Conservation (phyloP, 306 rosid species). For the Ammopiptanthus mongolicus region DNA sequence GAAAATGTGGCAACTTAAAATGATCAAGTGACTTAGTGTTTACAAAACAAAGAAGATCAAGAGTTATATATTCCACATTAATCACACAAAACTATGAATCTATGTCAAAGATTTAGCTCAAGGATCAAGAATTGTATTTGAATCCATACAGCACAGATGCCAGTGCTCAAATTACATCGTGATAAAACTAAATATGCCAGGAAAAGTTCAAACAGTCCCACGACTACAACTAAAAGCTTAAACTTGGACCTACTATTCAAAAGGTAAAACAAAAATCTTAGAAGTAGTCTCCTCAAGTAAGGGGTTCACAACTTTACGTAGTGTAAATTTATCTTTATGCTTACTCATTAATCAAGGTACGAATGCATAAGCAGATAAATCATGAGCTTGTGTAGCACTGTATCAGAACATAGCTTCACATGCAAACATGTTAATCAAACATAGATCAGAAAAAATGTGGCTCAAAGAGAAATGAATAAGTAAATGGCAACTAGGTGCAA, state of each 20-base stretch:
- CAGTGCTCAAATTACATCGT: not conserved
- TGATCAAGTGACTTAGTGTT: not conserved
- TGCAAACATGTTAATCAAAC: not conserved
- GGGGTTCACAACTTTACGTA: not conserved
- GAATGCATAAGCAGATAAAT: slow-evolving; percentile 5
- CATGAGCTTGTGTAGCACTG: not conserved
- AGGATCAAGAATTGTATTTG: not conserved
- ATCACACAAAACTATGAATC: not conserved
- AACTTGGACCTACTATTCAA: not conserved
- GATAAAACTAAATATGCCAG: not conserved
- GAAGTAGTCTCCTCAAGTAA: not conserved
- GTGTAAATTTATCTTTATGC: not conserved
- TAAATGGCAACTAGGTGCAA: not conserved
- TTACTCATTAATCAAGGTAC: not conserved
- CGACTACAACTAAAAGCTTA: not conserved
- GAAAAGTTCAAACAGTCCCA: not conserved
- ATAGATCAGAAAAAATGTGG: not conserved
- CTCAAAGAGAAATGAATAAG: not conserved
- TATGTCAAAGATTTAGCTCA: not conserved
- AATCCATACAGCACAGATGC: not conserved
- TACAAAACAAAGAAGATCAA: not conserved
- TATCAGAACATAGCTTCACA: not conserved
- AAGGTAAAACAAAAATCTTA: not conserved
- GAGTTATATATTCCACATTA: not conserved
- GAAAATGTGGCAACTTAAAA: not conserved